Evolutionary conservation across 768 basidiomycete species (phyloP).

Genomic region (Leccinum aurantiacum): DNA sequence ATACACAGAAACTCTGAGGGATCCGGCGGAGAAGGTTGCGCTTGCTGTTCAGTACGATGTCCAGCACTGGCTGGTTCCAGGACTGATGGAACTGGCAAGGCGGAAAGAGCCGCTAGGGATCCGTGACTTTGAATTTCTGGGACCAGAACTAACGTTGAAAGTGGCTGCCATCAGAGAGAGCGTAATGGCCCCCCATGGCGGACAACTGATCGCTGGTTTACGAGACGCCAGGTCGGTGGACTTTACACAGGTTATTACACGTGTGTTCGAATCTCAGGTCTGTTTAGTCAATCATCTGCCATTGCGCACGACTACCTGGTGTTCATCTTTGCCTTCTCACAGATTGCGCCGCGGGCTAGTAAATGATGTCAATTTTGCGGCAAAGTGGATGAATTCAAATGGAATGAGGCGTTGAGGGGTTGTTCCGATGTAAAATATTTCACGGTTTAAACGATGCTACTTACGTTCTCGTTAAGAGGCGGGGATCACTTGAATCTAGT

Average conservation of each 20-base stretch:
- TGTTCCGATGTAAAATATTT: background rate
- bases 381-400: background rate
- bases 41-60: slow-evolving; percentile 35
- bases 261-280: slow-evolving; percentile 8
- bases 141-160: slow-evolving; percentile 19
- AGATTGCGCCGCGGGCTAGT: background rate
- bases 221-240: slow-evolving; percentile 9
- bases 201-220: background rate
- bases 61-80: slow-evolving; percentile 34
- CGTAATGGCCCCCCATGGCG: background rate
- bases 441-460: background rate
- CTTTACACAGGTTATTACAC: slow-evolving; percentile 15
- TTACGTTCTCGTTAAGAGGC: background rate
- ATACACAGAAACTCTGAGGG: slow-evolving; percentile 6
- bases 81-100: slow-evolving; percentile 22
- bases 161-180: slow-evolving; percentile 26
- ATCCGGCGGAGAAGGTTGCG: slow-evolving; percentile 28
- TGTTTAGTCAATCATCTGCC: background rate
- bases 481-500: background rate
- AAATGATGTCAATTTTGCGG: background rate
- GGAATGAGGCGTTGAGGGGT: background rate
- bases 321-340: background rate
- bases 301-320: background rate
- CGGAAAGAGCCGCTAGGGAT: slow-evolving; percentile 20
- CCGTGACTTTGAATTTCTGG: slow-evolving; percentile 15